Evolutionary conservation across 2,329 filamentous ascomycete genomes (phyloP).

Genomic region (Claviceps paspali): DNA sequence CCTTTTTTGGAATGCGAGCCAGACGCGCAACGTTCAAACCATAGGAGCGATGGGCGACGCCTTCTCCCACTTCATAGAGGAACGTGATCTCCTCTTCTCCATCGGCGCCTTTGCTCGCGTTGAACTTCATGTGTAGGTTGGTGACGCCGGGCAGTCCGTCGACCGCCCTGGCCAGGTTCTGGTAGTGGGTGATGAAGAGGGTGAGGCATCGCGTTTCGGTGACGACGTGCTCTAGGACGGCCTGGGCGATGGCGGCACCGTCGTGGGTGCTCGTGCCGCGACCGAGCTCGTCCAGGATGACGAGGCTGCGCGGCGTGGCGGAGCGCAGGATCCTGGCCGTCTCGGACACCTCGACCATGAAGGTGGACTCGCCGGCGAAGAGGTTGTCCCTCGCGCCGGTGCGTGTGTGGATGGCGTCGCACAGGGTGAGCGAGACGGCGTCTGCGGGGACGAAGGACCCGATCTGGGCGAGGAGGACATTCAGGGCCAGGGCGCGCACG

Average conservation of each 20-base stretch:
- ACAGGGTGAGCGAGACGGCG: conserved; percentile 57
- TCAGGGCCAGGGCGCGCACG: conserved; percentile 80
- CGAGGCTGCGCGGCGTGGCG: conserved; percentile 68
- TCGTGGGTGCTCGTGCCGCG: conserved; percentile 91
- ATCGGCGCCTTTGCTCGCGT: conserved; percentile 22
- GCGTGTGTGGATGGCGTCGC: conserved; percentile 86
- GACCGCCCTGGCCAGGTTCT: conserved; percentile 59
- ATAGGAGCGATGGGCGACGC: conserved; percentile 86
- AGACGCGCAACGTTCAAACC: conserved; percentile 84
- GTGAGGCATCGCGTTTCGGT: conserved; percentile 61
- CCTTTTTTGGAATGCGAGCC: conserved; percentile 60
- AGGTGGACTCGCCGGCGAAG: conserved; percentile 85
- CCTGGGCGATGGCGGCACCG: conserved; percentile 87
- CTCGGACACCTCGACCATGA: conserved; percentile 95
- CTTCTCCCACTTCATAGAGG: conserved; percentile 80
- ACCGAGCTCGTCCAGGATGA: conserved; percentile 90
- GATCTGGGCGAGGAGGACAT: conserved; percentile 86
- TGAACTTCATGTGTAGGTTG: conserved; percentile 94
- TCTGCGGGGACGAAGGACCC: conserved; percentile 84
- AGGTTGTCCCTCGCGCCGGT: conserved; percentile 97
- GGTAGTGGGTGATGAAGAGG: conserved; percentile 96
- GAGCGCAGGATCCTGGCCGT: conserved; percentile 82
- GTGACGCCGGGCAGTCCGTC: conserved; percentile 54
- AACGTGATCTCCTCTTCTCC: conserved; percentile 77
- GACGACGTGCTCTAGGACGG: conserved; percentile 75